Conservation (phyloP, 2,329 filamentous ascomycete genomes). For the Botrytis galanthina region DNA sequence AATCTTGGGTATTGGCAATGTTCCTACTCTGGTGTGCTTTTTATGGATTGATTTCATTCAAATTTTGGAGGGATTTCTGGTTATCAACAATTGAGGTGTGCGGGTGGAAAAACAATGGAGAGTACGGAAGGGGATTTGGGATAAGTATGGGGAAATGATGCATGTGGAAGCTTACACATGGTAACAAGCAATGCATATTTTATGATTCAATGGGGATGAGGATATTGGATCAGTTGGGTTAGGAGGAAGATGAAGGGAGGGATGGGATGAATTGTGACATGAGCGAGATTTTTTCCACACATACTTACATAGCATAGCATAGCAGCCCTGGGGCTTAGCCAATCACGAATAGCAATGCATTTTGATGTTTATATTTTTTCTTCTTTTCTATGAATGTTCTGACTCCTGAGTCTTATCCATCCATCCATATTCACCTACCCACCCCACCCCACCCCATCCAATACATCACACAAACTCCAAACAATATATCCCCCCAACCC, state of each 20-base stretch:
- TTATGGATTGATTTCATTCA: background rate
- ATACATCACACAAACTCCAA: background rate
- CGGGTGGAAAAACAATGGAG: background rate
- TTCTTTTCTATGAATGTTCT: background rate
- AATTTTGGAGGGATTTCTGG: background rate
- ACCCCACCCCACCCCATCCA: background rate
- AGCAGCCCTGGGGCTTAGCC: background rate
- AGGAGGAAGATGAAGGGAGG: background rate
- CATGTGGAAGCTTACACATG: background rate
- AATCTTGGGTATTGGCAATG: background rate
- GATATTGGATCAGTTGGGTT: background rate
- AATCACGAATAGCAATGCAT: background rate
- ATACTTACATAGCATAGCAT: background rate
- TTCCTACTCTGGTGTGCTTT: background rate
- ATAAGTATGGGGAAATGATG: background rate
- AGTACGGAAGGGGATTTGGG: background rate
- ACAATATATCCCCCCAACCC: accelerated
- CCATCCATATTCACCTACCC: too few species aligned
- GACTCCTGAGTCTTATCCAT: background rate
- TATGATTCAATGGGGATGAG: background rate
- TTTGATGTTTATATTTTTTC: background rate
- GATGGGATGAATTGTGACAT: background rate
- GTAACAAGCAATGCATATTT: background rate
- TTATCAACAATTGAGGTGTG: background rate
- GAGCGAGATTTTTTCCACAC: background rate